Base-by-base conservation (phyloP, 1,139 yeast genomes). In the Geotrichum siamense region DNA sequence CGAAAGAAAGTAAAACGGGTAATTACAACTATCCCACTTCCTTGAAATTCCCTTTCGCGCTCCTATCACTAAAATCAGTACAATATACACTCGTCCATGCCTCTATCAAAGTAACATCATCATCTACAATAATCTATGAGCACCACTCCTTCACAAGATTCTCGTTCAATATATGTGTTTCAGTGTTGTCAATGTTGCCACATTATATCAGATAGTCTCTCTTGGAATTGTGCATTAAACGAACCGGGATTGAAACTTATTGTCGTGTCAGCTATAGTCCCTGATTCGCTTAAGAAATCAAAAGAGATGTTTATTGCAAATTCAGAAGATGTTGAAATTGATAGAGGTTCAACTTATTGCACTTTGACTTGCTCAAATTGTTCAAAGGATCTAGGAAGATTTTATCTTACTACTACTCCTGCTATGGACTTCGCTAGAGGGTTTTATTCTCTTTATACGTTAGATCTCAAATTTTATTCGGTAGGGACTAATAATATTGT, bases 391-490 rank as follows among this genome's bases (percentile, higher is more conserved):
- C 28, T 46, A 29, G 49, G 49, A 20, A 29, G 46, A 4, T 27
- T 35, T 1, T 46, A 46, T 17, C 27, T 43, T 16, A 36, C 49
- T 6, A 46, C 49, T 1, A 44, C 43, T 9, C 35, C 26, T 29
- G 29, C 36, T 17, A 25, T 46, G 41, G 49, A 46, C 19, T 46
- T 42, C 37, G 46, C 49, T 2, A 27, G 49, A 22, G 41, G 39
- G 10, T 17, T 20, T 31, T 43, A 39, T 16, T 15, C 43, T 21
- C 37, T 46, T 13, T 6, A 34, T 20, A 41, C 42, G 5, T 38
- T 38, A 15, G 25, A 43, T 23, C 38, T 46, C 38, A 30, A 29
- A 2, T 46, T 23, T 25, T 46, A 46, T 28, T 8, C 27, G 25
- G 29, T 34, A 13, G 49, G 47, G 3, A 27, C 32, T 3, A 22